Evolutionary conservation across 441 rosid genomes (phyloP), one percentile per base, ranked within the genome.

Genomic region (Erodium trifolium): DNA sequence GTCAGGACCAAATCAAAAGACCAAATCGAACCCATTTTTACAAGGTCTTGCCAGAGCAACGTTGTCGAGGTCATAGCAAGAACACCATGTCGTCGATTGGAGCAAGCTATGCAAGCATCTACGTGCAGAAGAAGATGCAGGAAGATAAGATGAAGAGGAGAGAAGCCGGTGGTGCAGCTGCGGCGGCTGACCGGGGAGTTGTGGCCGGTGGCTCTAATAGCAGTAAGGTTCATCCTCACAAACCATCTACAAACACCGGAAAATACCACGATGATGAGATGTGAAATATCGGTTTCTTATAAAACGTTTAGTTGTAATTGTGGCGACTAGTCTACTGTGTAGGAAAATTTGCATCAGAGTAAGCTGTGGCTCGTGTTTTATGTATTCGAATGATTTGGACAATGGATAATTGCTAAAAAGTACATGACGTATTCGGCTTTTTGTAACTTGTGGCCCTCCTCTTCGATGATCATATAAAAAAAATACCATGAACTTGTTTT

Each of bases 41-140:
- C 62, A 16, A 23, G 27, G 27, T 23, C 27, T 23, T 2, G 27
- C 2, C 27, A 2, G 27, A 23, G 27, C 27, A 23, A 0, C 27
- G 27, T 55, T 4, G 10, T 16, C 10, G 1, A n/a, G 60, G 19
- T 12, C 14, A 16, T 55, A 55, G 19, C 13, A 3, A 34, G 37
- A 34, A 34, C 37, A 41, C 17, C 62, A 55, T 55, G 62, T 55
- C 62, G 62, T 55, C 62, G 10, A 55, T 55, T 16, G 62, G 62
- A 55, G 62, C 62, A 17, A 55, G 62, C n/a, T 55, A 55, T 6
- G 62, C 62, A 7, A 14, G 62, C n/a, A 17, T 55, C 14, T 55
- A 55, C n/a, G 62, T 16, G 62, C 62, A 55, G 23, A 16, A 55
- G 62, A 55, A 55, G 62, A 7, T 2, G 9, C 62, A 55, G 7